Evolutionary conservation across 2,329 filamentous ascomycete species (phyloP), one percentile per base, ranked within the genome.

Genomic region (Paracorniculantispora psalliotae): DNA sequence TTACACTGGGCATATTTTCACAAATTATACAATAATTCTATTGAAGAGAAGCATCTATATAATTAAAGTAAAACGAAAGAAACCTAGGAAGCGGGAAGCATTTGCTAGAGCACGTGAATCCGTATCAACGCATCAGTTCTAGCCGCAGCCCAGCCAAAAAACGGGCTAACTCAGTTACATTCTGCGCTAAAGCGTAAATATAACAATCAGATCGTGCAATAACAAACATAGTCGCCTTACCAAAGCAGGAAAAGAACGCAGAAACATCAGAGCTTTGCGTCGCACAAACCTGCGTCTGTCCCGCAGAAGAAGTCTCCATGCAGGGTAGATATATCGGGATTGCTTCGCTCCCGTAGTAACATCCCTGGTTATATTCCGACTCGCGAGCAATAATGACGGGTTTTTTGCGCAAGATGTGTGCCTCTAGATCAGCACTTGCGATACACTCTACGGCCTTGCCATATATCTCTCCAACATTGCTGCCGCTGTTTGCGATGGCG

Each of bases 401-500:
- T 12, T 33, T 33, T 12, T 33, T 33, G 30, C 28, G 8, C 39
- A 37, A 9, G 63, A 19, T 4, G 35, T 54, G 26, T 73, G 65
- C 4, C 71, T 67, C 72, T 72, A 74, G 28, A 64, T 67, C 1
- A 74, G 64, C 33, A 67, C 63, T 12, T 69, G 65, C 15, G 71
- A 33, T 33, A 33, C 30, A 33, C 12, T 33, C 30, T 33, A 12
- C 30, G 30, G 30, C 30, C 6, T 12, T 33, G 30, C 30, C 30
- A 33, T 33, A 33, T 33, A 33, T 33, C 30, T 33, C 30, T 33
- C 30, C 30, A 33, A 33, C 30, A 33, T 33, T 33, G 30, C 30
- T 71, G 52, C 74, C 72, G 3, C 71, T 62, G 26, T 73, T 62
- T 17, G 71, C 71, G 19, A 66, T 67, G 15, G 69, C 69, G 39